Base-by-base conservation (phyloP, 148 eudicot genomes). In the Silene conica region DNA sequence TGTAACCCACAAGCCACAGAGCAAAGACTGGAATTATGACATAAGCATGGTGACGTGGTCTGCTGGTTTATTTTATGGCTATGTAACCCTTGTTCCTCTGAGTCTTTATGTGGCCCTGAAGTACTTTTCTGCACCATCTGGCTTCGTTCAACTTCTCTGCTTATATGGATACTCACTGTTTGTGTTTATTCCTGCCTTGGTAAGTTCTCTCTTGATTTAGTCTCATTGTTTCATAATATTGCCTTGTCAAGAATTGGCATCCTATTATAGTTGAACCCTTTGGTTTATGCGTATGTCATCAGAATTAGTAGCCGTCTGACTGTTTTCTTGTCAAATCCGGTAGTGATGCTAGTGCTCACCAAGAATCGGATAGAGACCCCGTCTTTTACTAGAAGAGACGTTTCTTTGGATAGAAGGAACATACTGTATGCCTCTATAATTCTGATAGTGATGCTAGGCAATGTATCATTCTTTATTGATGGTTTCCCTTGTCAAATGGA, bases 111-210 rank as follows among this genome's bases (percentile, higher is more conserved):
- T 92, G 38, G 75, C 92, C 71, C 97, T 96, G 75, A 96, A 92
- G 74, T 96, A 96, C 87, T 92, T 90, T 89, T 96, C 99, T 34
- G 96, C 92, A 12, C 97, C 97, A 77, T 87, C 99, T 75, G 94
- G 97, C 73, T 84, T 96, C 14, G 95, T 87, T 67, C 99, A 92
- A 82, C 89, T 96, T 57, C 86, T 96, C 74, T 96, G 97, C 81
- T 86, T 96, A 25, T 94, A 91, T 64, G 97, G 95, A 38, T 94
- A 94, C 74, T 94, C 98, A 52, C 80, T 91, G 77, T 91, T 91
- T 69, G 76, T 94, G 83, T 94, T 91, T 82, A 90, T 94, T 76
- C 97, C 97, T 54, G 95, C 97, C 64, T 46, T 94, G 97, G 98
- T 94, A 82, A 91, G 85, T 28, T 77, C 58, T 16, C 3, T 46